These are phyloP conservation scores for Lasiodiplodia hormozganensis DNA, from an alignment of 2,329 filamentous ascomycete genomes.

Conservation along the genomic window DNA sequence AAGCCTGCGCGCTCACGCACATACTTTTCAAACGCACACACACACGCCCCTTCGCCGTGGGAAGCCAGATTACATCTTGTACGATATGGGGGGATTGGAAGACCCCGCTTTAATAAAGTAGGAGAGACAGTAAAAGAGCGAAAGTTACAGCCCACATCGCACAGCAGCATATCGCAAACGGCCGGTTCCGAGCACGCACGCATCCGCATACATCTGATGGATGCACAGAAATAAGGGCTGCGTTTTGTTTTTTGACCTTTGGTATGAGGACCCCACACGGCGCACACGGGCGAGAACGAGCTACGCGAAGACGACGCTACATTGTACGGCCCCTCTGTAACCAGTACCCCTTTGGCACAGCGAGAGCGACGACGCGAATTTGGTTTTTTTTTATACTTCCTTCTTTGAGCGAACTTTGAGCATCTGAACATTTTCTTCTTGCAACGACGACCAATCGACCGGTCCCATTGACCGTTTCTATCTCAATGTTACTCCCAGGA, in stretches of 20 bases:
- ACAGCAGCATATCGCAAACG: not conserved
- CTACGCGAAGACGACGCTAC: not conserved
- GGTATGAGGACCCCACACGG: not conserved
- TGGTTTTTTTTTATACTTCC: not conserved
- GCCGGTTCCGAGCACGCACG: not conserved
- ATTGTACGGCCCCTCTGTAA: not conserved
- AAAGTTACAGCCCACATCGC: not conserved
- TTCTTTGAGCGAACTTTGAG: not conserved
- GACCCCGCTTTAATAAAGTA: not conserved
- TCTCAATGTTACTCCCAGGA: not conserved
- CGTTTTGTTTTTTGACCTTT: not conserved
- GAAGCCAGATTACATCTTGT: not conserved
- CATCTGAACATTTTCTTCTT: not conserved
- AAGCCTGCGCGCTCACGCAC: conserved; percentile 12
- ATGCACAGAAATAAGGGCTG: not conserved
- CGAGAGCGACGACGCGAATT: not conserved
- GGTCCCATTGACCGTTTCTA: not conserved
- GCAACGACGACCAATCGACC: not conserved
- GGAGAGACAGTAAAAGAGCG: not conserved
- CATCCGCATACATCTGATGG: not conserved
- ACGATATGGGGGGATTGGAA: conserved; percentile 10
- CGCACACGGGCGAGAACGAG: not conserved
- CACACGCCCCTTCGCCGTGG: conserved; percentile 1
- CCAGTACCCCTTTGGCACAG: not conserved
- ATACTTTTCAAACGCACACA: conserved; percentile 5